phyloP scores from a whole-genome alignment of 176 grass and related monocot species.

The Juncus effusus region DNA sequence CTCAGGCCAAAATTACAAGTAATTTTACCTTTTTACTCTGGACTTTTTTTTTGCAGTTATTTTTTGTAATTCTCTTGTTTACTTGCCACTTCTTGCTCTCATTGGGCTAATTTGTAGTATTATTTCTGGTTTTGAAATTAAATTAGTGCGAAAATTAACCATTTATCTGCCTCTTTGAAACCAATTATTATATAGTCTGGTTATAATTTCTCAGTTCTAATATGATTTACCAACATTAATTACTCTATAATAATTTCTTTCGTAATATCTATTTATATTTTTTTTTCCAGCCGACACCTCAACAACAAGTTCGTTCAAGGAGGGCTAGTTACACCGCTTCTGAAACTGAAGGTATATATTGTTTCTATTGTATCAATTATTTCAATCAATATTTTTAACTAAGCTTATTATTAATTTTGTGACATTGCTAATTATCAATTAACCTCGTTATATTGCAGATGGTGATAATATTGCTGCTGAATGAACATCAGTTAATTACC shows the following conservation, averaged over 20 bases:
- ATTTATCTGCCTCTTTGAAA: neutral
- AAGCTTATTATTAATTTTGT: constrained; percentile 1
- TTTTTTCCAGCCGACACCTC: constrained; percentile 60
- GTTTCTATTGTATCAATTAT: neutral
- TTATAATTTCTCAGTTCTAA: neutral
- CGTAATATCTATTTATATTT: constrained; percentile 4
- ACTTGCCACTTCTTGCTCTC: neutral
- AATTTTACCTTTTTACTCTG: neutral
- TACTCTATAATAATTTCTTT: constrained; percentile 4
- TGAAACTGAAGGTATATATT: constrained; percentile 57
- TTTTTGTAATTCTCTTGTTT: too few relatives aligned
- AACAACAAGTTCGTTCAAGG: constrained; percentile 75
- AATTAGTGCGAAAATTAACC: neutral
- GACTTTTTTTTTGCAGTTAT: constrained; percentile 5
- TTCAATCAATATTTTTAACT: constrained; percentile 7
- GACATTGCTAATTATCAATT: neutral
- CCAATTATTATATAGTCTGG: neutral
- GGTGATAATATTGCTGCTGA: constrained; percentile 51
- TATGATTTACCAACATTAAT: neutral
- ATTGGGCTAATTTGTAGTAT: neutral
- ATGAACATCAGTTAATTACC: constrained; percentile 55
- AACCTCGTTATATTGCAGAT: constrained; percentile 29
- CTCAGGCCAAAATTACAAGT: constrained; percentile 93
- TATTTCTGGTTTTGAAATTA: neutral
- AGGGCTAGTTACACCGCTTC: constrained; percentile 55